These are phyloP conservation scores for Euphorbia celastroides DNA, from an alignment of 441 rosid species.

Conservation along the genomic window DNA sequence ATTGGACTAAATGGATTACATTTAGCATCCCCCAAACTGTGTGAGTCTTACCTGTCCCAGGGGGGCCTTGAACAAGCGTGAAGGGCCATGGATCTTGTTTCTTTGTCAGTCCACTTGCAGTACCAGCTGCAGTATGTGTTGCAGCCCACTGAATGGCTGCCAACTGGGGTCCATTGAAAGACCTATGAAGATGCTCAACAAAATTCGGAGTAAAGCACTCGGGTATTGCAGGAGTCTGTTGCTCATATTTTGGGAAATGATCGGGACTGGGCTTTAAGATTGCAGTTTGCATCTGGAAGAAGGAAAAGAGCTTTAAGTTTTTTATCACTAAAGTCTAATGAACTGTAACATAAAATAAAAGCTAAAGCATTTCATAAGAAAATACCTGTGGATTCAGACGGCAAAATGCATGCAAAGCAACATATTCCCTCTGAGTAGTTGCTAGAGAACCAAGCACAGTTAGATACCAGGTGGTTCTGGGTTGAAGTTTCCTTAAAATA, in stretches of 20 bases:
- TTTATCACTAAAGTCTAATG: slow-evolving; percentile 6
- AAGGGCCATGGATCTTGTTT: slow-evolving; percentile 99
- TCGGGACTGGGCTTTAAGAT: slow-evolving; percentile 91
- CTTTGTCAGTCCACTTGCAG: slow-evolving; percentile 73
- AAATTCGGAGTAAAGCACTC: slow-evolving; percentile 94
- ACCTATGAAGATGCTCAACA: slow-evolving; percentile 66
- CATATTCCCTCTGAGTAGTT: slow-evolving; percentile 95
- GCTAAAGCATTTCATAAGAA: not conserved
- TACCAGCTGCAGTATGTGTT: slow-evolving; percentile 98
- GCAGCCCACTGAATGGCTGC: slow-evolving; percentile 99
- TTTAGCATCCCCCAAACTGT: slow-evolving; percentile 99
- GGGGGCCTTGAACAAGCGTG: slow-evolving; percentile 99
- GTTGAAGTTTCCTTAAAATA: slow-evolving; percentile 79
- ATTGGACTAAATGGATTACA: slow-evolving; percentile 97
- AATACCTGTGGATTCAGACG: slow-evolving; percentile 89
- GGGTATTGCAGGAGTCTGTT: slow-evolving; percentile 85
- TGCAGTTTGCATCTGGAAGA: slow-evolving; percentile 87
- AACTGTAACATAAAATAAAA: slow-evolving; percentile 9
- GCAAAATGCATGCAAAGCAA: slow-evolving; percentile 96
- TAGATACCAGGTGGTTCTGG: slow-evolving; percentile 74
- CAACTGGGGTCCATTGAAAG: slow-evolving; percentile 90
- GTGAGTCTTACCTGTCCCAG: slow-evolving; percentile 99
- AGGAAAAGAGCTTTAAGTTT: slow-evolving; percentile 17
- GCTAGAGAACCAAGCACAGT: slow-evolving; percentile 98
- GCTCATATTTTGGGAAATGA: slow-evolving; percentile 90